phyloP scores from a whole-genome alignment of 225 moss, liverwort and hornwort genomes.

The Marchantia polymorpha region DNA sequence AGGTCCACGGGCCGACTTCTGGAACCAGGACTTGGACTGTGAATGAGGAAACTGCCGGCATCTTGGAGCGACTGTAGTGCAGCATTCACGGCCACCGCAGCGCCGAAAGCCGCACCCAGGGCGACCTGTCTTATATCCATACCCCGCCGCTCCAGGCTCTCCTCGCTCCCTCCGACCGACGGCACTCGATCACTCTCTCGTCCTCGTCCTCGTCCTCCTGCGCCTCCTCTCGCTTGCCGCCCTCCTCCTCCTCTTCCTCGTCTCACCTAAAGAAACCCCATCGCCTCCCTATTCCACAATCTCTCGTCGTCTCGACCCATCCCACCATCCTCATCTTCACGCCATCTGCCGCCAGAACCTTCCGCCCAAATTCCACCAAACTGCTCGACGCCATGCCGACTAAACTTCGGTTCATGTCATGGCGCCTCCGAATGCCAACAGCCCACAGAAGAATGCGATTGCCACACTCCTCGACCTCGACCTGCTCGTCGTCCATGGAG shows the following conservation, averaged over 20 bases:
- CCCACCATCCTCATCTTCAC: no score
- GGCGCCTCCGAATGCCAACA: no score
- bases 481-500: no score
- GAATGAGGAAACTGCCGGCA: constrained; percentile 32
- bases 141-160: neutral
- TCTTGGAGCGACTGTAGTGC: constrained; percentile 38
- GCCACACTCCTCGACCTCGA: no score
- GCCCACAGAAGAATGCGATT: no score
- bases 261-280: neutral
- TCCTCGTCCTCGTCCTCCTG: no score
- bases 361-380: no score
- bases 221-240: neutral
- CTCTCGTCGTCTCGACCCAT: no score
- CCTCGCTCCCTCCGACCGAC: neutral
- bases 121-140: constrained; percentile 38
- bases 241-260: neutral
- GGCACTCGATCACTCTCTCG: no score
- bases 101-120: constrained; percentile 36
- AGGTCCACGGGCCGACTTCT: neutral
- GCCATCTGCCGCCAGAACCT: no score
- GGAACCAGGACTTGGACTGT: constrained; percentile 5
- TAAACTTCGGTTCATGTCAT: no score
- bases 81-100: constrained; percentile 37
- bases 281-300: neutral
- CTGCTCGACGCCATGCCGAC: no score